These are phyloP conservation scores for Aegilops speltoides DNA, from an alignment of 176 grass and related monocot species.

Conservation along the genomic window DNA sequence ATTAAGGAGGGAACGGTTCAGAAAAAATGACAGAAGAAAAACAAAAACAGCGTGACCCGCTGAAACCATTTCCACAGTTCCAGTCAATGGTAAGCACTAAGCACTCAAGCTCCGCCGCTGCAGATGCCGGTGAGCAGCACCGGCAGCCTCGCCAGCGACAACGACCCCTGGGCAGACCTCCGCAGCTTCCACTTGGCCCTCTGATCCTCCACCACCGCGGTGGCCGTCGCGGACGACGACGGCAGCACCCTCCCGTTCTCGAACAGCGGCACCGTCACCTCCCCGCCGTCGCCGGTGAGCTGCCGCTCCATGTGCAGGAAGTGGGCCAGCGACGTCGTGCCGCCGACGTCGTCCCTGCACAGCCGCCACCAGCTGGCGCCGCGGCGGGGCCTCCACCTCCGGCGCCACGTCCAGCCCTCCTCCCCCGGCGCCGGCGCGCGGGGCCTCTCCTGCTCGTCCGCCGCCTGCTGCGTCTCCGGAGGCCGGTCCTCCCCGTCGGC, in stretches of 20 bases:
- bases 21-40: not conserved
- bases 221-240: not conserved
- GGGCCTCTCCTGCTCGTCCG: not conserved
- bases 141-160: slow-evolving; percentile 43
- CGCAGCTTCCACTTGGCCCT: slow-evolving; percentile 21
- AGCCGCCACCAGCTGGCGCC: slow-evolving; percentile 55
- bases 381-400: slow-evolving; percentile 26
- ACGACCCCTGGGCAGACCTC: slow-evolving; percentile 32
- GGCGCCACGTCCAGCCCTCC: slow-evolving; percentile 20
- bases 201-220: not conserved
- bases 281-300: slow-evolving; percentile 25
- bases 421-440: not conserved
- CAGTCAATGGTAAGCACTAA: not conserved
- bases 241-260: slow-evolving; percentile 41
- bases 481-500: slow-evolving; percentile 17
- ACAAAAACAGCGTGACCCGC: not conserved
- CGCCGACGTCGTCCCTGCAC: slow-evolving; percentile 41
- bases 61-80: not conserved
- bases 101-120: slow-evolving; percentile 33
- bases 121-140: slow-evolving; percentile 61
- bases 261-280: slow-evolving; percentile 39
- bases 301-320: slow-evolving; percentile 65
- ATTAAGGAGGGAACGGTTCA: not conserved
- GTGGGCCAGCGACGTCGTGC: slow-evolving; percentile 54
- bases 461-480: not conserved